These are phyloP conservation scores for Pleurostoma richardsiae DNA, from an alignment of 2,329 filamentous ascomycete species.

Conservation along the genomic window DNA sequence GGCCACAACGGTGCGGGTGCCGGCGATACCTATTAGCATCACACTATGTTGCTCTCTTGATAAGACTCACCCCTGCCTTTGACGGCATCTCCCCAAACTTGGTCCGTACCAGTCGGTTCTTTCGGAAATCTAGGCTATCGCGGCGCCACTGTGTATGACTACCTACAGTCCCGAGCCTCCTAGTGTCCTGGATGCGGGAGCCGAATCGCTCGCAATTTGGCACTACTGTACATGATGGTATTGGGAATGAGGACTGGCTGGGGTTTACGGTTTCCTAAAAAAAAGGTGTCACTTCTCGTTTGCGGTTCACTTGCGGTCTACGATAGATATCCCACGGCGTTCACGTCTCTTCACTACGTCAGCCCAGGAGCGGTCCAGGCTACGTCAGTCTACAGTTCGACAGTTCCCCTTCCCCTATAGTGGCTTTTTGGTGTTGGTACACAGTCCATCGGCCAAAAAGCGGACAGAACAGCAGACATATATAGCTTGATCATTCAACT, in stretches of 20 bases:
- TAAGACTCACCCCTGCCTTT: neutral
- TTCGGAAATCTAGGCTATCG: neutral
- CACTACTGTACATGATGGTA: neutral
- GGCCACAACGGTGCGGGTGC: slow-evolving; percentile 54
- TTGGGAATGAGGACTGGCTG: neutral
- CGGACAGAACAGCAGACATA: neutral
- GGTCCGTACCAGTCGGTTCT: neutral
- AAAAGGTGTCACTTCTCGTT: slow-evolving; percentile 1
- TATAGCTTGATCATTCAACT: neutral
- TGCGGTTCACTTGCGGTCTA: neutral
- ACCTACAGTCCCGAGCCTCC: too few relatives aligned
- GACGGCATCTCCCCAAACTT: neutral
- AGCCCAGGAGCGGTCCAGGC: slow-evolving; percentile 6
- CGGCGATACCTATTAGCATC: slow-evolving; percentile 44
- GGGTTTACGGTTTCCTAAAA: slow-evolving; percentile 2
- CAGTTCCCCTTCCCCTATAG: neutral
- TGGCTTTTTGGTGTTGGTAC: neutral
- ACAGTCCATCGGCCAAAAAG: neutral
- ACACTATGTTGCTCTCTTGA: neutral
- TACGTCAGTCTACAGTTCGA: slow-evolving; percentile 1
- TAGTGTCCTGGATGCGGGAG: too few relatives aligned
- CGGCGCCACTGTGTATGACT: too few relatives aligned
- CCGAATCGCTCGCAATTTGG: too few relatives aligned
- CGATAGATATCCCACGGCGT: slow-evolving; percentile 8
- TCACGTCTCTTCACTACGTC: slow-evolving; percentile 5